Base-by-base conservation (phyloP, 1,284 basidiomycete genomes). In the Heterobasidion parviporum region DNA sequence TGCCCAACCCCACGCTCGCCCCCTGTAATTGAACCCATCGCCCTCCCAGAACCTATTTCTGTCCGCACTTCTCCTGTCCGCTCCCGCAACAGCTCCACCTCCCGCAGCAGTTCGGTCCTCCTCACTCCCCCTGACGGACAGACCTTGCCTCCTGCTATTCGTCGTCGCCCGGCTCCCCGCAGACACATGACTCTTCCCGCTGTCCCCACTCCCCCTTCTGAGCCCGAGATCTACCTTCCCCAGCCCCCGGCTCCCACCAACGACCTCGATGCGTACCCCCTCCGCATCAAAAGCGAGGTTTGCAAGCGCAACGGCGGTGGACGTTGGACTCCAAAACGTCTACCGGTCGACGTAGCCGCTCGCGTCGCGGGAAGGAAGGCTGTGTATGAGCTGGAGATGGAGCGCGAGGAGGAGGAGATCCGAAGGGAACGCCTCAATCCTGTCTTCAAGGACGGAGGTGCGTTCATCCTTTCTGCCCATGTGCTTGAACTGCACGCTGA, bases 271-370 rank as follows among this genome's bases (percentile, higher is more conserved):
- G 15, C 83, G 1, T 89, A 89, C 60, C 87, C 87, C 3, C 78
- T 89, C 20, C 74, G 77, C 50, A 79, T 79, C 53, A 78, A 82
- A 6, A 82, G 79, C 61, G 72, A 77, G 50, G 74, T 87, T 10
- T 89, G 87, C 71, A 89, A 89, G 62, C 83, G 82, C 2, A 80
- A 78, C 16, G 87, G 87, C 50, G 86, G 85, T 12, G 87, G 87
- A 9, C 80, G 87, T 34, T 89, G 87, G 87, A 77, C 78, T 60
- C 87, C 87, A 18, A 84, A 83, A 64, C 70, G 62, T 1, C 54
- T 62, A 65, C 69, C 54, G 68, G 76, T 56, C 68, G 80, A 79
- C 43, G 69, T 55, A 15, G 47, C 20, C 52, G 55, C 79, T 54
- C 79, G 82, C 36, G 73, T 80, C 20, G 81, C 81, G 0, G 86